These are phyloP conservation scores for Plenodomus biglobosus DNA, from an alignment of 2,329 filamentous ascomycete species.

Conservation along the genomic window DNA sequence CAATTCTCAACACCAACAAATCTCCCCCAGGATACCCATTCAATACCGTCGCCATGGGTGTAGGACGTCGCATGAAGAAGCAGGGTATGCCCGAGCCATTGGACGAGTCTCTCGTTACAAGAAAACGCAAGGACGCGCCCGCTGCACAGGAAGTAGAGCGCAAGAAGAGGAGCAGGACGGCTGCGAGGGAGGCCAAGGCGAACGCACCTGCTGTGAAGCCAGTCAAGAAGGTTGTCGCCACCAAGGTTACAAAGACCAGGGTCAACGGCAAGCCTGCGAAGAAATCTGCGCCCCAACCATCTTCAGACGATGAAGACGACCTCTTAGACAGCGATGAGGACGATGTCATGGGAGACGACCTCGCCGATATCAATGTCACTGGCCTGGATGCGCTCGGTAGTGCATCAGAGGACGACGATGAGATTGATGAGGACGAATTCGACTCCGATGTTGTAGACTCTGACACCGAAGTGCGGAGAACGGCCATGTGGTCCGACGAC, in stretches of 20 bases:
- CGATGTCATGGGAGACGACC: slow-evolving; percentile 47
- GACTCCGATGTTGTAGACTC: slow-evolving; percentile 60
- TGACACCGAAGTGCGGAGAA: slow-evolving; percentile 52
- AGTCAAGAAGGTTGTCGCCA: slow-evolving; percentile 45
- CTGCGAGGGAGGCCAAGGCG: slow-evolving; percentile 34
- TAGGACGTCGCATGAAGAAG: slow-evolving; percentile 91
- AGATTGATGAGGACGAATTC: slow-evolving; percentile 46
- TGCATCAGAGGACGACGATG: slow-evolving; percentile 40
- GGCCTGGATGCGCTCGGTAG: slow-evolving; percentile 46
- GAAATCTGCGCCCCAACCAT: slow-evolving; percentile 33
- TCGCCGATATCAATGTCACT: slow-evolving; percentile 38
- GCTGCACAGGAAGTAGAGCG: slow-evolving; percentile 47
- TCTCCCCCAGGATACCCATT: not conserved
- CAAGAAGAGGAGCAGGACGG: slow-evolving; percentile 63
- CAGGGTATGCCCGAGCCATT: slow-evolving; percentile 84
- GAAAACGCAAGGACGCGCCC: slow-evolving; percentile 82
- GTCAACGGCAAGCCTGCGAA: slow-evolving; percentile 36
- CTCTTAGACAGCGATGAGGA: slow-evolving; percentile 32
- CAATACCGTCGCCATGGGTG: slow-evolving; percentile 65
- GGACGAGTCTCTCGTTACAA: slow-evolving; percentile 72
- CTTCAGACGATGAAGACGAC: slow-evolving; percentile 34
- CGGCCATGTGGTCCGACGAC: slow-evolving; percentile 91
- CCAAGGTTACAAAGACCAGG: slow-evolving; percentile 37
- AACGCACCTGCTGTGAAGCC: slow-evolving; percentile 12
- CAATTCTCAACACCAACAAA: slow-evolving; percentile 4